Percentiles rank a stretch among this genome's conserved stretches.
Conservation (phyloP, 176 grass and related monocot species). For the Musa beccarii region DNA sequence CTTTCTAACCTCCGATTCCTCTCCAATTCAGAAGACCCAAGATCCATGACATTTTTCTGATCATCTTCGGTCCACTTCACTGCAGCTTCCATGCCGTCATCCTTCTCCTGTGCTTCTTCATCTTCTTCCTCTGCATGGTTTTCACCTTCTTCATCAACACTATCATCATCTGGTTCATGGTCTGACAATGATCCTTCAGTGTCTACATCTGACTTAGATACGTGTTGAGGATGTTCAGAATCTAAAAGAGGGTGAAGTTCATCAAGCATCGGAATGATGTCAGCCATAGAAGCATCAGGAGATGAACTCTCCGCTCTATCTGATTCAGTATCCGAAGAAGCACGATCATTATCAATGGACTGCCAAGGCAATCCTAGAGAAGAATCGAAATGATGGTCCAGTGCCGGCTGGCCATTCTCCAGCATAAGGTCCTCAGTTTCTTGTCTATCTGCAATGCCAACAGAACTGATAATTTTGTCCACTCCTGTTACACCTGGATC, state of each 20-base stretch:
- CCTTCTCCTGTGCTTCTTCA: slow-evolving; percentile 12
- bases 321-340: slow-evolving; percentile 16
- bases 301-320: slow-evolving; percentile 42
- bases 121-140: background rate
- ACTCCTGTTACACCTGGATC: slow-evolving; percentile 8
- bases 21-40: slow-evolving; percentile 26
- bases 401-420: background rate
- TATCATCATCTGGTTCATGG: slow-evolving; percentile 23
- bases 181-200: slow-evolving; percentile 17
- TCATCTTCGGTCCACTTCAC: slow-evolving; percentile 22
- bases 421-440: background rate
- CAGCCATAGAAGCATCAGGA: slow-evolving; percentile 54
- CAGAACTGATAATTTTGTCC: slow-evolving; percentile 5
- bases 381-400: slow-evolving; percentile 11
- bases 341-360: background rate
- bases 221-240: slow-evolving; percentile 17
- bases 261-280: slow-evolving; percentile 66
- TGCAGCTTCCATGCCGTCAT: slow-evolving; percentile 10
- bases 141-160: slow-evolving; percentile 24
- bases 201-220: slow-evolving; percentile 17
- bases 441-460: slow-evolving; percentile 11
- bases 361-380: slow-evolving; percentile 21
- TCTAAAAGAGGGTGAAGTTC: slow-evolving; percentile 40
- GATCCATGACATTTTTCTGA: slow-evolving; percentile 23
- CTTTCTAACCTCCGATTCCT: slow-evolving; percentile 22